Percentiles rank a stretch among this genome's conserved stretches.
phyloP scores from a whole-genome alignment of 345 rosid species.

The Lumnitzera littorea region DNA sequence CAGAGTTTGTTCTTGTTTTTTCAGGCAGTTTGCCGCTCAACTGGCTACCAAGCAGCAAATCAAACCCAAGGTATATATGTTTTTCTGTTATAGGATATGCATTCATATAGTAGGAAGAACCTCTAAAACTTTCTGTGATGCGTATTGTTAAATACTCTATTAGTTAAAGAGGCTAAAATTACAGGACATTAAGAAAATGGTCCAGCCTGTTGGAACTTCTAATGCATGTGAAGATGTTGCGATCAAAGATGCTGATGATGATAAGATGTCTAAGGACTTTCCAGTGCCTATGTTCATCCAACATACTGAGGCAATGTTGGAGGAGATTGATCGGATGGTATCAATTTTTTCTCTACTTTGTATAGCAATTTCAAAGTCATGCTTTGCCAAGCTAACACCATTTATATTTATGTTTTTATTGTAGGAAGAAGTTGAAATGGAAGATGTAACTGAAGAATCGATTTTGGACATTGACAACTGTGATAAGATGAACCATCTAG shows the following conservation, averaged over 20 bases:
- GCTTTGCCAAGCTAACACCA: neutral
- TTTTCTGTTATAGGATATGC: constrained; percentile 2
- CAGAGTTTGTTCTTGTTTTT: constrained; percentile 12
- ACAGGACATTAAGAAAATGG: constrained; percentile 42
- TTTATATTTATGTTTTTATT: neutral
- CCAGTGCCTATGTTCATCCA: constrained; percentile 80
- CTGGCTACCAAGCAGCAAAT: constrained; percentile 54
- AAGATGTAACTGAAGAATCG: constrained; percentile 49
- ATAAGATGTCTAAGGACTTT: constrained; percentile 28
- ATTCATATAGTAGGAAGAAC: constrained; percentile 2
- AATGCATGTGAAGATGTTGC: constrained; percentile 30
- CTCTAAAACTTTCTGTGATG: neutral
- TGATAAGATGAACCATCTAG: constrained; percentile 68
- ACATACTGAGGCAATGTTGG: constrained; percentile 84
- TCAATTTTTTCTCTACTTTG: neutral
- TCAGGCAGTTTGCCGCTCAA: constrained; percentile 76
- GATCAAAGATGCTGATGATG: constrained; percentile 46
- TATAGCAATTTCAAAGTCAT: neutral
- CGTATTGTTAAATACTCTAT: neutral
- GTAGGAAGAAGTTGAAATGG: constrained; percentile 90
- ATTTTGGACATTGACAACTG: constrained; percentile 58
- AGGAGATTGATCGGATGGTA: constrained; percentile 89
- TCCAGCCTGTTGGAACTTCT: constrained; percentile 14
- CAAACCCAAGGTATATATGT: constrained; percentile 35
- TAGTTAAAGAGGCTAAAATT: neutral